phyloP scores from a whole-genome alignment of 805 yeast species.

The Pichia cabralensis region DNA sequence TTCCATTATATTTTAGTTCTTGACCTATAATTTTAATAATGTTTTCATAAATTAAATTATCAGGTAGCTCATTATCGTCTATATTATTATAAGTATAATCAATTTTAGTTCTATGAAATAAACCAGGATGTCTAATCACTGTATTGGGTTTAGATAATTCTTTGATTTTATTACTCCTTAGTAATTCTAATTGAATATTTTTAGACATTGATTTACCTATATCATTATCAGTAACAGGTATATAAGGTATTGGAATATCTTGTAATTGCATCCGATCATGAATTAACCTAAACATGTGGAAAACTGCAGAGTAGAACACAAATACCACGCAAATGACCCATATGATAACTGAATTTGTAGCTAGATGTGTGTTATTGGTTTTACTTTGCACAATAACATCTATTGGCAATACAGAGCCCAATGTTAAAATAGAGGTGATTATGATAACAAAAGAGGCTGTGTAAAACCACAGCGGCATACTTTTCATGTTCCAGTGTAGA shows the following conservation, averaged over 20 bases:
- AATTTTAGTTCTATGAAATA: constrained; percentile 22
- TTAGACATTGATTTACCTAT: constrained; percentile 38
- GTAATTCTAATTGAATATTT: constrained; percentile 31
- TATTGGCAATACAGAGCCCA: constrained; percentile 64
- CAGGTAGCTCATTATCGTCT: constrained; percentile 15
- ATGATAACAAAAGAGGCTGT: constrained; percentile 34
- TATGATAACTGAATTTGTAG: constrained; percentile 73
- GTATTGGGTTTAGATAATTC: constrained; percentile 32
- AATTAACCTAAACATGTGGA: constrained; percentile 52
- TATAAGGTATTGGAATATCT: constrained; percentile 71
- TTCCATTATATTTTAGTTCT: constrained; percentile 37
- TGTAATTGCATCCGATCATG: constrained; percentile 47
- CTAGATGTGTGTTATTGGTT: constrained; percentile 41
- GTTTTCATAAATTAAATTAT: constrained; percentile 36
- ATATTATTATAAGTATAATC: not conserved
- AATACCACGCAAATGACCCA: constrained; percentile 60
- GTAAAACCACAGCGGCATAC: too few species aligned
- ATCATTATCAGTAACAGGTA: constrained; percentile 57
- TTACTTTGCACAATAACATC: constrained; percentile 62
- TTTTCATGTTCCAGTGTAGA: too few species aligned
- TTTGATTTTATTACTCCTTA: constrained; percentile 33
- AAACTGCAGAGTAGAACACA: constrained; percentile 35
- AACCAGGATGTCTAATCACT: constrained; percentile 40
- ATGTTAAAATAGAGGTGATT: constrained; percentile 37
- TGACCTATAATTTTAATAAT: constrained; percentile 52